Evolutionary conservation across 495 filamentous ascomycete species (phyloP), one percentile per base, ranked within the genome.

Genomic region (Penicillium samsonianum): DNA sequence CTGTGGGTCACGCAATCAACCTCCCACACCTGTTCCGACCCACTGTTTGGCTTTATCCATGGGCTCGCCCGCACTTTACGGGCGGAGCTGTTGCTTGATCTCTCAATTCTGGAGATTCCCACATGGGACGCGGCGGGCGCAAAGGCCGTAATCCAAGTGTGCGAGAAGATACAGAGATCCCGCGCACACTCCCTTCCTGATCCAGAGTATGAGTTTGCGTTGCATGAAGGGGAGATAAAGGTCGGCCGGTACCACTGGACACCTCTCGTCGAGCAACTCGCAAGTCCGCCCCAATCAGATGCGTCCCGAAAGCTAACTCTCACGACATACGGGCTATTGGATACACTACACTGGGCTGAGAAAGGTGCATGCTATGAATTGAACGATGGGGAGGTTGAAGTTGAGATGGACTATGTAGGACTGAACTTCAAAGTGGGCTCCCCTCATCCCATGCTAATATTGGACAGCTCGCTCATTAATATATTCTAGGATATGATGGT

Each of bases 31-130:
- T 78, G 75, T 40, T 16, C 45, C 0, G 70, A 81, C 35, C 80
- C 81, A 0, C 28, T 65, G 3, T 78, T 67, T 55, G 64, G 51
- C 0, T 57, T 71, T 16, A 59, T 74, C 0, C 35, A 78, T 8
- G 81, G 81, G 0, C 3, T 78, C 0, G 68, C 73, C 3, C 64
- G 81, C 10, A 73, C 74, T 7, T 43, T 79, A 0, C 73, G 80
- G 3, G 51, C 59, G 0, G 80, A 83, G 60, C 22, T 74, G 7
- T 14, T 57, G 1, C 50, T 73, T 0, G 57, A 77, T 17, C 68
- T 82, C 42, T 67, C 67, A 4, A 77, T 74, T 0, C 58, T 77
- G 5, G 79, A 84, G 59, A 19, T 78, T 7, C 71, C 78, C 4
- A 20, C 46, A 5, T 48, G 72, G 16, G 55, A 68, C 23, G 8